These are phyloP conservation scores for Durotheca rogersii DNA, from an alignment of 495 filamentous ascomycete genomes.

Conservation along the genomic window DNA sequence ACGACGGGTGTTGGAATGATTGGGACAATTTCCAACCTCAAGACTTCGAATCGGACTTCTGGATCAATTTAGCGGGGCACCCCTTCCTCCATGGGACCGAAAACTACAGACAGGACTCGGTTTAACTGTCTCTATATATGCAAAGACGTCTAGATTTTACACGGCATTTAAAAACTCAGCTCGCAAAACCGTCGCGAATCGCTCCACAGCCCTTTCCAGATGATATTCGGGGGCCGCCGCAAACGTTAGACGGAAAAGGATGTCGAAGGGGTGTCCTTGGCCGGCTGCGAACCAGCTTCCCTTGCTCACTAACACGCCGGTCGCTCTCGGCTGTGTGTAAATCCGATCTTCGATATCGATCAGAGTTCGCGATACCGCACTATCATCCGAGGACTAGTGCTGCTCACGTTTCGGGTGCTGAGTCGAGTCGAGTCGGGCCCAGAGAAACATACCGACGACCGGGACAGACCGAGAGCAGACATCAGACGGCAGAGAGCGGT, in stretches of 20 bases:
- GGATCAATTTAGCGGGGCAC: background rate
- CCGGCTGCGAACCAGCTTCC: conserved; percentile 73
- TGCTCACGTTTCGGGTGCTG: conserved; percentile 54
- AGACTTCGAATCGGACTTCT: background rate
- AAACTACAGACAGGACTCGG: background rate
- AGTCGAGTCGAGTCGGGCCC: conserved; percentile 66
- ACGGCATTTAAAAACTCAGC: background rate
- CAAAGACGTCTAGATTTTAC: background rate
- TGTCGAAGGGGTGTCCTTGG: conserved; percentile 29
- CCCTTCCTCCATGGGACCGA: background rate
- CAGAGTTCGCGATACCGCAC: conserved; percentile 49
- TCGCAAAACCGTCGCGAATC: conserved; percentile 62
- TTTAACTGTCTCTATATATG: background rate
- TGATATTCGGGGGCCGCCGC: conserved; percentile 65
- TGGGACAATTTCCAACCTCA: background rate
- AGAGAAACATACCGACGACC: conserved; percentile 81
- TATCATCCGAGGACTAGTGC: background rate
- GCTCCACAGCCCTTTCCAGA: conserved; percentile 65
- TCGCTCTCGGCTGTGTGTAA: conserved; percentile 59
- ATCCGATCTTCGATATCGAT: conserved; percentile 68
- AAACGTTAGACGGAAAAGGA: conserved; percentile 77
- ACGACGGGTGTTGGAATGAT: background rate
- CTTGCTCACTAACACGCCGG: conserved; percentile 61
- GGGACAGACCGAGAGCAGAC: conserved; percentile 71
- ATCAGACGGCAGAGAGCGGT: conserved; percentile 64